A percentile compares a stretch with the other conserved stretches of the same genome.
phyloP scores from a whole-genome alignment of 208 protist species.

The Trypanosoma brucei region DNA sequence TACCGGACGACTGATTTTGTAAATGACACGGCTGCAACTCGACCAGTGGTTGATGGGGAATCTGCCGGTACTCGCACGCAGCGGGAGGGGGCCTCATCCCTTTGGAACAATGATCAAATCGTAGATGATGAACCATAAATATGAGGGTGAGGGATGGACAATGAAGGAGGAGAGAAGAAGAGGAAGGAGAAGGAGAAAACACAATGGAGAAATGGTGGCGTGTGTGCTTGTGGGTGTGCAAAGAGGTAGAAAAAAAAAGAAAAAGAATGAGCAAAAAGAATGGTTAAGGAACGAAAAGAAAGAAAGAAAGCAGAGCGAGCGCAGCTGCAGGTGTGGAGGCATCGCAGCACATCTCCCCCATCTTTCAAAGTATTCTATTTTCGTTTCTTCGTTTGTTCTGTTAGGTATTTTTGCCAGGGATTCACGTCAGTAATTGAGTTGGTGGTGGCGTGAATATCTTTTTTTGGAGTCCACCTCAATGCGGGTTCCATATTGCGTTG shows the following conservation, averaged over 20 bases:
- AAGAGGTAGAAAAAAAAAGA: constrained; percentile 4
- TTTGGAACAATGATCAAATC: background rate
- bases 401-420: too few relatives aligned
- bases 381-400: too few relatives aligned
- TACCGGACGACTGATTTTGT: constrained; percentile 48
- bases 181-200: background rate
- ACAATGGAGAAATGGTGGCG: background rate
- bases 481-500: too few relatives aligned
- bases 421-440: too few relatives aligned
- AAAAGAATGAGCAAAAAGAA: background rate
- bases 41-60: background rate
- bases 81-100: background rate
- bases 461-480: too few relatives aligned
- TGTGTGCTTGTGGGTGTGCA: background rate
- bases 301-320: background rate
- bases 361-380: too few relatives aligned
- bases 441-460: too few relatives aligned
- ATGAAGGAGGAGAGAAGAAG: background rate
- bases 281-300: background rate
- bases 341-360: too few relatives aligned
- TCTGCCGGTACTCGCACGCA: background rate
- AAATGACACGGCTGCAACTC: constrained; percentile 8
- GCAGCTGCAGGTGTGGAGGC: too few relatives aligned
- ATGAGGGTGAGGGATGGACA: background rate
- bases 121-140: background rate